A percentile compares a stretch with the other conserved stretches of the same genome.
Evolutionary conservation across 1,139 yeast genomes (phyloP).

Genomic region (Hyphopichia pseudoburtonii): DNA sequence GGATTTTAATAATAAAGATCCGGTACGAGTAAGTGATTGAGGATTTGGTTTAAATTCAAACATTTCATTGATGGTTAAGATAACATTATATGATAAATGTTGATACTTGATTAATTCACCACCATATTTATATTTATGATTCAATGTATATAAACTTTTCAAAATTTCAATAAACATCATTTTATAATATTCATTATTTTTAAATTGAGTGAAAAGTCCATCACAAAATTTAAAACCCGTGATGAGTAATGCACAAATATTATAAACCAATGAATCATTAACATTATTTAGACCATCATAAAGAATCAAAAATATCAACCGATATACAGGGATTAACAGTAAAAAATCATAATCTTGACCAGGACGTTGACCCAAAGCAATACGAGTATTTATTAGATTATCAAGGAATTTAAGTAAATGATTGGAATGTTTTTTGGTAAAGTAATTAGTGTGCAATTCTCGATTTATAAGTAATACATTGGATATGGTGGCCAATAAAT

Average conservation of each 20-base stretch:
- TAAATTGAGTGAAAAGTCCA: slow-evolving; percentile 4
- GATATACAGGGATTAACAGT: slow-evolving; percentile 22
- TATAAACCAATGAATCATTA: slow-evolving; percentile 2
- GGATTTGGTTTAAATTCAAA: slow-evolving; percentile 2
- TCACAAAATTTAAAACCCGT: slow-evolving; percentile 7
- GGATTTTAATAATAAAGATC: slow-evolving; percentile 14
- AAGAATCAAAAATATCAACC: slow-evolving; percentile 27
- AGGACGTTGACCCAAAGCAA: background rate
- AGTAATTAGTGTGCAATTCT: slow-evolving; percentile 17
- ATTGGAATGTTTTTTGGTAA: slow-evolving; percentile 21
- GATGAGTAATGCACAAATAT: slow-evolving; percentile 3
- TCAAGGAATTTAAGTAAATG: slow-evolving; percentile 16
- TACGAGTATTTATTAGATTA: slow-evolving; percentile 7
- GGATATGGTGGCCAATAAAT: slow-evolving; percentile 23
- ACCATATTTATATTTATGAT: slow-evolving; percentile 19
- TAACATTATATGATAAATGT: slow-evolving; percentile 3
- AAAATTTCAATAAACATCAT: slow-evolving; percentile 25
- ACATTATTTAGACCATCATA: slow-evolving; percentile 19
- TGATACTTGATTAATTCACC: slow-evolving; percentile 7
- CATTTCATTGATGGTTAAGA: slow-evolving; percentile 4
- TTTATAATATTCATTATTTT: slow-evolving; percentile 7
- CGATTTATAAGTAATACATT: slow-evolving; percentile 30
- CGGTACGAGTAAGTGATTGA: slow-evolving; percentile 1
- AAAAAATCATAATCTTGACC: slow-evolving; percentile 10
- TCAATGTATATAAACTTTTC: slow-evolving; percentile 26